These are phyloP conservation scores for Ciborinia camelliae DNA, from an alignment of 2,329 filamentous ascomycete genomes.

Conservation along the genomic window DNA sequence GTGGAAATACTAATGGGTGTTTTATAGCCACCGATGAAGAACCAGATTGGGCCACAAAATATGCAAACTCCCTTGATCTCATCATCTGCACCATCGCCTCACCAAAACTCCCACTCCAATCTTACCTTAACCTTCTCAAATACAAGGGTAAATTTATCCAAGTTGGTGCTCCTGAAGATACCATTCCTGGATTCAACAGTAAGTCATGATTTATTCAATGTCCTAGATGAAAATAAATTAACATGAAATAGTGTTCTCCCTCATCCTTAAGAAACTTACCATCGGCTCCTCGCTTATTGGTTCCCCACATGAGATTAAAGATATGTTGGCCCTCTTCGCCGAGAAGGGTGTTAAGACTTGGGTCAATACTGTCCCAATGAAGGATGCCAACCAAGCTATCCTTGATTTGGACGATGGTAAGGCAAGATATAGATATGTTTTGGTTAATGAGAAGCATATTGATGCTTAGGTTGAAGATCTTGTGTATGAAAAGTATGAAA, in stretches of 20 bases:
- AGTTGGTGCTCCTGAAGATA: slow-evolving; percentile 62
- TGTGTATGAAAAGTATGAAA: neutral
- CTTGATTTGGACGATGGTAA: slow-evolving; percentile 56
- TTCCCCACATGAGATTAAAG: slow-evolving; percentile 51
- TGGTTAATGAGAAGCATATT: slow-evolving; percentile 42
- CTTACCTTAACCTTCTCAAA: slow-evolving; percentile 60
- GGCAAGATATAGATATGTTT: slow-evolving; percentile 49
- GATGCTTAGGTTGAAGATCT: neutral
- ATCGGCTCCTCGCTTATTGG: slow-evolving; percentile 42
- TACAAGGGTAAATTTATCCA: slow-evolving; percentile 61
- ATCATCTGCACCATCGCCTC: slow-evolving; percentile 57
- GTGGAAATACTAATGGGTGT: neutral
- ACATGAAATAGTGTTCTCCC: slow-evolving; percentile 42
- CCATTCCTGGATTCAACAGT: slow-evolving; percentile 50
- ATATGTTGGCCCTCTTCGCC: slow-evolving; percentile 59
- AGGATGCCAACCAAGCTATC: slow-evolving; percentile 55
- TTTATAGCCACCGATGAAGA: slow-evolving; percentile 44
- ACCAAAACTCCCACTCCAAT: slow-evolving; percentile 57
- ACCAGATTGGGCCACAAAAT: slow-evolving; percentile 57
- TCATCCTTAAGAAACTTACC: slow-evolving; percentile 54
- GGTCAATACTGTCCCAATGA: slow-evolving; percentile 54
- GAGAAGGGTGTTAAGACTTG: slow-evolving; percentile 57
- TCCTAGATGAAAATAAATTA: neutral
- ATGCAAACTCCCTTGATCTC: slow-evolving; percentile 52
- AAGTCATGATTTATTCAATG: neutral